Evolutionary conservation across 108 stramenopile species (phyloP), one percentile per base, ranked within the genome.

Genomic region (Skeletonema tropicum): DNA sequence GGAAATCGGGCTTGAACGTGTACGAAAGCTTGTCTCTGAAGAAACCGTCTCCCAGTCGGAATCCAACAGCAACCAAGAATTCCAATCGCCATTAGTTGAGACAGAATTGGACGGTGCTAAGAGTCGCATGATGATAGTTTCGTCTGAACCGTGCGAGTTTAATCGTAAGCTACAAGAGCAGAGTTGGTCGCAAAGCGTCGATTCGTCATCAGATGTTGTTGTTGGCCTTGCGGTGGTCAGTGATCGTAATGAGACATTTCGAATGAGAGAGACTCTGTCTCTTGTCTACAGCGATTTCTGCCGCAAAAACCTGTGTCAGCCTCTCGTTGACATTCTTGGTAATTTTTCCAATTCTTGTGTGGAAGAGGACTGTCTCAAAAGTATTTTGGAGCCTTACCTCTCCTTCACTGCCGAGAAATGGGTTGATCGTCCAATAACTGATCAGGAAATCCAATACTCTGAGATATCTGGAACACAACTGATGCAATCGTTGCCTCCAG

Each of bases 151-250:
- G n/a, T 80, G 83, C 21, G 49, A 68, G 10, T 89, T 90, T 61
- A 90, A 89, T 57, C 57, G 60, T 3, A 79, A 74, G 66, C 55
- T 89, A 23, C 57, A 79, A 21, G 78, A 79, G 13, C 68, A 74
- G 64, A 71, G 78, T 30, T 88, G 88, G 85, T 60, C 71, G 5
- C 76, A 84, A 21, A 1, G 76, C 13, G 73, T 79, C 21, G 31
- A 49, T 55, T 55, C 21, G 9, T 10, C 52, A 23, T 55, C 52
- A 25, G 52, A 55, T 2, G 78, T 94, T 38, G 93, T 80, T 2
- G 78, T 94, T 38, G 93, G 93, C 19, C 60, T 94, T 64, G 88
- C 85, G 3, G 78, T 94, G 26, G 82, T 91, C 57, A 91, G 93
- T 67, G 77, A 70, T 12, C 79, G 80, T 36, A 92, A 91, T 70